Conservation (phyloP, 495 filamentous ascomycete genomes). For the Penicillium odoratum region DNA sequence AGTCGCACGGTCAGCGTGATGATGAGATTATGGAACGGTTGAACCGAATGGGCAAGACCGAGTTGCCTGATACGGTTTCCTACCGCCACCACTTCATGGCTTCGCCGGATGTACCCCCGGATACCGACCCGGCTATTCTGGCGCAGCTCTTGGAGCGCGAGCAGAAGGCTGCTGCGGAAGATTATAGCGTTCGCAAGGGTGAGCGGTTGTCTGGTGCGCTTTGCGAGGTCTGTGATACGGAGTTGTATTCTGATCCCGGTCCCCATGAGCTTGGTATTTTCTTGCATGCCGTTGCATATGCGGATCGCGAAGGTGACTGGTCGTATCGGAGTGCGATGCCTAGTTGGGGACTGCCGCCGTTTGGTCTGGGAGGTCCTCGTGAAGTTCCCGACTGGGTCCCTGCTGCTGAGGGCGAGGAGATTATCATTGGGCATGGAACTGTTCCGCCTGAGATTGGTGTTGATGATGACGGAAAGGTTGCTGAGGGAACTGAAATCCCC, state of each 20-base stretch:
- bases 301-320: conserved; percentile 78
- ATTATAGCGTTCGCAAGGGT: conserved; percentile 74
- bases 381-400: conserved; percentile 49
- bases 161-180: conserved; percentile 84
- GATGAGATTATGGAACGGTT: conserved; percentile 86
- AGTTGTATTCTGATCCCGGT: conserved; percentile 89
- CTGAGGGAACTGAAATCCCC: conserved; percentile 1
- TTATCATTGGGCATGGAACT: conserved; percentile 37
- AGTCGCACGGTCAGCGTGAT: conserved; percentile 68
- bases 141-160: conserved; percentile 47
- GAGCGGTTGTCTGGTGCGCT: conserved; percentile 87
- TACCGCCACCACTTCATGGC: conserved; percentile 59
- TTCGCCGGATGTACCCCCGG: conserved; percentile 40
- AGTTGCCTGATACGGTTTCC: conserved; percentile 83
- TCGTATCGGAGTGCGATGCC: conserved; percentile 83
- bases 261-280: conserved; percentile 88
- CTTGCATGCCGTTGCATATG: conserved; percentile 87
- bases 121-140: conserved; percentile 38
- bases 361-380: conserved; percentile 56
- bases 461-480: conserved; percentile 14
- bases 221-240: conserved; percentile 80
- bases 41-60: conserved; percentile 88
- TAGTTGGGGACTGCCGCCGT: conserved; percentile 79
- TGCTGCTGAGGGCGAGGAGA: conserved; percentile 35
- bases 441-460: conserved; percentile 30